Evolutionary conservation across 106 monocot species (phyloP), one percentile per base, ranked within the genome.

Genomic region (Chionographis japonica): DNA sequence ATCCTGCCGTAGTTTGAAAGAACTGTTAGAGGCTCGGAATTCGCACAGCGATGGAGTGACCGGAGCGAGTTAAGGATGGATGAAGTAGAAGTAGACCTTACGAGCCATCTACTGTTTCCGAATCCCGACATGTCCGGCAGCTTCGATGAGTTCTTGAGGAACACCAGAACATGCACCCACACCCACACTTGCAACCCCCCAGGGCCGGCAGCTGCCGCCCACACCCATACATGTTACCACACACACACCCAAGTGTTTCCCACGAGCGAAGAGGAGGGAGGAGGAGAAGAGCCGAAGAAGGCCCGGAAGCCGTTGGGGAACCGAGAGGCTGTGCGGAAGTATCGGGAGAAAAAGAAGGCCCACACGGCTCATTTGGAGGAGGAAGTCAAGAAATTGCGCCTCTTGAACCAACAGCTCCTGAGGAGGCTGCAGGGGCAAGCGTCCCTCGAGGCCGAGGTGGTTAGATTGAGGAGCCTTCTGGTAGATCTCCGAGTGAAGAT

Each of bases 281-380:
- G 46, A 12, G 74, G 71, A 12, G 75, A 73, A 27, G 67, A 71
- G 50, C 42, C 18, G 3, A 83, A 74, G 70, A 78, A 60, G 19
- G 17, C 79, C 1, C 68, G 79, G 36, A 89, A 82, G 57, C 88
- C 91, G 9, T 49, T 70, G 18, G 91, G 91, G 10, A 95, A 95
- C 66, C 39, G 85, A 60, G 95, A 86, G 66, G 95, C 95, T 2
- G 95, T 95, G 3, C 56, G 91, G 56, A 95, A 88, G 78, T 95
- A 95, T 54, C 58, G 95, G 58, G 91, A 95, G 65, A 95, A 95
- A 81, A 95, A 88, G 74, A 95, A 88, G 74, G 95, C 95, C 16
- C 91, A 86, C 19, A 76, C 88, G 0, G 85, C 90, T 8, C 84
- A 69, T 56, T 71, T 95, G 58, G 91, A 95, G 66, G 91, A 88